phyloP scores from a whole-genome alignment of 371 early-diverging fungal genomes.

The Lichtheimia hyalospora region DNA sequence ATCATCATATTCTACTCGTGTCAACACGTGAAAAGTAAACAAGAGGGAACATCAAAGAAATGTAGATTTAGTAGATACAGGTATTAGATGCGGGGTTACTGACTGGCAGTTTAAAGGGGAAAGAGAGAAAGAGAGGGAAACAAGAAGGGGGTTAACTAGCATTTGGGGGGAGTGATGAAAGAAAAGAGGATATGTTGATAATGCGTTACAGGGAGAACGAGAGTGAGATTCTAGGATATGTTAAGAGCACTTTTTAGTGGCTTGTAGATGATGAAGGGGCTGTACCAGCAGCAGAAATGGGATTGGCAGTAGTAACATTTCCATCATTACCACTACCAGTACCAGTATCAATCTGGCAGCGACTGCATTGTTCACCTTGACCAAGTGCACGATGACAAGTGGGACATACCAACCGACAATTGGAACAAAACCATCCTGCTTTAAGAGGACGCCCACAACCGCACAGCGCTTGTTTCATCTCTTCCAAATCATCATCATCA shows the following conservation, averaged over 20 bases:
- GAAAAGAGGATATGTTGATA: too few relatives aligned
- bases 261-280: too few relatives aligned
- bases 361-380: constrained; percentile 9
- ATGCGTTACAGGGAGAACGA: too few relatives aligned
- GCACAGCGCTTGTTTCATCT: constrained; percentile 1
- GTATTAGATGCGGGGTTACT: not conserved
- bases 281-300: not conserved
- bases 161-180: too few relatives aligned
- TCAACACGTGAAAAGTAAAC: too few relatives aligned
- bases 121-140: too few relatives aligned
- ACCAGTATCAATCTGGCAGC: constrained; percentile 12
- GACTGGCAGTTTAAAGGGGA: too few relatives aligned
- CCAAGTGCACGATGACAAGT: constrained; percentile 18
- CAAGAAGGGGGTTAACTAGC: too few relatives aligned
- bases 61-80: not conserved
- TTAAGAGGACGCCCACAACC: constrained; percentile 19
- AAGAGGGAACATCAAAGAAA: not conserved
- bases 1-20: too few relatives aligned
- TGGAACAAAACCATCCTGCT: constrained; percentile 15
- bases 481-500: not conserved
- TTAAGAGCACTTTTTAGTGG: too few relatives aligned
- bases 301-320: not conserved
- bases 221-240: not conserved
- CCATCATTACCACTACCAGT: not conserved
- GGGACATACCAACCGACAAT: constrained; percentile 13